Percentiles rank a stretch among this genome's conserved stretches.
Evolutionary conservation across 768 basidiomycete species (phyloP).

Genomic region (Pilatotrama ljubarskyi): DNA sequence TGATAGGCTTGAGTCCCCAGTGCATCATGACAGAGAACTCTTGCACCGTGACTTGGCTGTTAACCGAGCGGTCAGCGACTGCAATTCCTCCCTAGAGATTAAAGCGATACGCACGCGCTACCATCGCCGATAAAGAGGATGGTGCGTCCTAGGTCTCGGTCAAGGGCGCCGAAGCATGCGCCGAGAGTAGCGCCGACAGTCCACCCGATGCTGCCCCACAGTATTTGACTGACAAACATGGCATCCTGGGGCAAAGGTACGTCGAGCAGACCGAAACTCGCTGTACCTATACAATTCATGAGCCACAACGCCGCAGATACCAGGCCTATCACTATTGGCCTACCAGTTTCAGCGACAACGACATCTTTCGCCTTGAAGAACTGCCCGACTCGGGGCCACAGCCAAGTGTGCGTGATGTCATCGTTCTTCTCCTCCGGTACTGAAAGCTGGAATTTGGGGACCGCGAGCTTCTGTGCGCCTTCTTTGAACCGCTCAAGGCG

Average conservation of each 20-base stretch:
- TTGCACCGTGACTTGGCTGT: conserved; percentile 78
- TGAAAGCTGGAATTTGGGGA: conserved; percentile 42
- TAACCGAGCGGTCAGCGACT: not conserved
- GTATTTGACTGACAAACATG: conserved; percentile 69
- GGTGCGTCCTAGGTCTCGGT: conserved; percentile 60
- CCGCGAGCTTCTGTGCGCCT: conserved; percentile 43
- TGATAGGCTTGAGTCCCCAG: conserved; percentile 71
- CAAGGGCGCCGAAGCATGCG: conserved; percentile 76
- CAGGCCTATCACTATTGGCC: not conserved
- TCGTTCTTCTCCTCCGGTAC: conserved; percentile 51
- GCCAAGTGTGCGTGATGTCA: conserved; percentile 71
- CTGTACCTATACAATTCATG: conserved; percentile 49
- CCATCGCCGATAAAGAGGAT: conserved; percentile 89
- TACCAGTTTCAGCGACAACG: conserved; percentile 85
- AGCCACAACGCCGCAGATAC: not conserved
- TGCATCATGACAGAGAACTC: conserved; percentile 85
- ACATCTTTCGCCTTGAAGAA: conserved; percentile 78
- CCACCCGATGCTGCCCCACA: conserved; percentile 95
- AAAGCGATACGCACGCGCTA: conserved; percentile 56
- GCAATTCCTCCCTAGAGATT: not conserved
- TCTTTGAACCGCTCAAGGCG: conserved; percentile 46
- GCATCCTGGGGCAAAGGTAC: conserved; percentile 73
- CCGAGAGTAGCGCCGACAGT: conserved; percentile 78
- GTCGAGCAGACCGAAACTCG: conserved; percentile 83
- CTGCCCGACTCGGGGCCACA: conserved; percentile 77